A percentile compares a stretch with the other conserved stretches of the same genome.
phyloP scores from a whole-genome alignment of 306 rosid species.

The Castanea sativa region DNA sequence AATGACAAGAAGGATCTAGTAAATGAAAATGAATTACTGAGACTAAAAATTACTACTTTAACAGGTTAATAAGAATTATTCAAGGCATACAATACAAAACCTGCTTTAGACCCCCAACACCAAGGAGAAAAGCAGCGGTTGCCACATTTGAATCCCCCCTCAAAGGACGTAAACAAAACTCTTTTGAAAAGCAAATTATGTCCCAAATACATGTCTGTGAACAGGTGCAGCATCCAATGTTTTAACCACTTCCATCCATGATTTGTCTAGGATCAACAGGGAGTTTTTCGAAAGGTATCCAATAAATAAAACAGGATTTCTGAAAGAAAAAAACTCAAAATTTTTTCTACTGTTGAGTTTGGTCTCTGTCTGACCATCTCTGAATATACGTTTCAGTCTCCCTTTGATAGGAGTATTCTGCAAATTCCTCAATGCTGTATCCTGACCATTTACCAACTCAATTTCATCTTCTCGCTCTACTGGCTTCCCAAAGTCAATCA shows the following conservation, averaged over 20 bases:
- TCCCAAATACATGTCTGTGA: slow-evolving; percentile 86
- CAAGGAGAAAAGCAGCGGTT: slow-evolving; percentile 17
- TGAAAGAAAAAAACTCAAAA: slow-evolving; percentile 58
- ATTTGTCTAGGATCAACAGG: slow-evolving; percentile 76
- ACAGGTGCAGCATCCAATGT: slow-evolving; percentile 74
- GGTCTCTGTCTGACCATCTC: slow-evolving; percentile 33
- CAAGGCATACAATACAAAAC: slow-evolving; percentile 49
- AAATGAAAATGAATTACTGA: slow-evolving; percentile 19
- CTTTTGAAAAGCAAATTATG: slow-evolving; percentile 30
- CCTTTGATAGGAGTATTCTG: slow-evolving; percentile 45
- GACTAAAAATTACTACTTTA: slow-evolving; percentile 37
- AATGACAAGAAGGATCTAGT: background rate
- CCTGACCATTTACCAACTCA: slow-evolving; percentile 43
- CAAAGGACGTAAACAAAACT: slow-evolving; percentile 38
- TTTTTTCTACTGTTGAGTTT: slow-evolving; percentile 47
- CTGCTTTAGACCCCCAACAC: slow-evolving; percentile 45
- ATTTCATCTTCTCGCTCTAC: slow-evolving; percentile 78
- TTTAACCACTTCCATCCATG: slow-evolving; percentile 85
- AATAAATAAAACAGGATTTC: slow-evolving; percentile 67
- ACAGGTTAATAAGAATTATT: slow-evolving; percentile 40
- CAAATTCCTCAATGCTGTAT: slow-evolving; percentile 38
- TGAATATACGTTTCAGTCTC: slow-evolving; percentile 48
- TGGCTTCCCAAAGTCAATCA: slow-evolving; percentile 80
- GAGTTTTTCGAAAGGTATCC: slow-evolving; percentile 68
- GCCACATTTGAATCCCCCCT: slow-evolving; percentile 36